These are phyloP conservation scores for Aspergillus sp. DNA, from an alignment of 2,329 filamentous ascomycete genomes.

Conservation along the genomic window DNA sequence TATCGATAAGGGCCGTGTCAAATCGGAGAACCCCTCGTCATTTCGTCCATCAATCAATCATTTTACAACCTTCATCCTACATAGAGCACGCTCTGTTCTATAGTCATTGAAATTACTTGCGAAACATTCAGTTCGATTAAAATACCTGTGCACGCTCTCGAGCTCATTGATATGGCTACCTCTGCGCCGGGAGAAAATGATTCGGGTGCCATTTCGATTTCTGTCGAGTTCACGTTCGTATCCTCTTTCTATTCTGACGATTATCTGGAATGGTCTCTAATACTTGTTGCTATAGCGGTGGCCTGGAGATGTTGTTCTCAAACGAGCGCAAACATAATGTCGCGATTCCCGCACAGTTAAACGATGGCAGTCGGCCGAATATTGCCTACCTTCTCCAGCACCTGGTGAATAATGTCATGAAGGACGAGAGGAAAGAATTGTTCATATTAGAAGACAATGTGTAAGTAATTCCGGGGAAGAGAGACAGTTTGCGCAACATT, in stretches of 20 bases:
- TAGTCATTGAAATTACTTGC: slow-evolving; percentile 3
- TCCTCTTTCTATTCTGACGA: neutral
- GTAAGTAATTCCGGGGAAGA: slow-evolving; percentile 51
- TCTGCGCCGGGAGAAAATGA: too few relatives aligned
- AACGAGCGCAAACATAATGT: slow-evolving; percentile 70
- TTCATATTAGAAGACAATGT: slow-evolving; percentile 83
- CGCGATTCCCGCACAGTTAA: slow-evolving; percentile 57
- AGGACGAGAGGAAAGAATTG: slow-evolving; percentile 74
- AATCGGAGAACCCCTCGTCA: slow-evolving; percentile 13
- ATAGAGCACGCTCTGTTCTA: neutral
- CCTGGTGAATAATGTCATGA: slow-evolving; percentile 77
- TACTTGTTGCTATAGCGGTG: slow-evolving; percentile 55
- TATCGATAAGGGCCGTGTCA: slow-evolving; percentile 32
- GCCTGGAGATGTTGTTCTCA: slow-evolving; percentile 88
- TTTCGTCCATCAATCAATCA: slow-evolving; percentile 1
- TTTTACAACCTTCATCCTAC: neutral
- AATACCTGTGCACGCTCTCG: too few relatives aligned
- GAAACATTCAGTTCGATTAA: neutral
- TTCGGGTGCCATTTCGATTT: slow-evolving; percentile 45
- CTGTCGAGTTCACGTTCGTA: slow-evolving; percentile 67
- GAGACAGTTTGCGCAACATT: neutral
- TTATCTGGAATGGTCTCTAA: neutral
- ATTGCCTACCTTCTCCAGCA: slow-evolving; percentile 71
- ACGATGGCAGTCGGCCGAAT: slow-evolving; percentile 56
- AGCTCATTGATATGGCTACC: too few relatives aligned